Percentiles rank a stretch among this genome's conserved stretches.
phyloP scores from a whole-genome alignment of 2,329 filamentous ascomycete species.

The Pestalotiopsis fici region DNA sequence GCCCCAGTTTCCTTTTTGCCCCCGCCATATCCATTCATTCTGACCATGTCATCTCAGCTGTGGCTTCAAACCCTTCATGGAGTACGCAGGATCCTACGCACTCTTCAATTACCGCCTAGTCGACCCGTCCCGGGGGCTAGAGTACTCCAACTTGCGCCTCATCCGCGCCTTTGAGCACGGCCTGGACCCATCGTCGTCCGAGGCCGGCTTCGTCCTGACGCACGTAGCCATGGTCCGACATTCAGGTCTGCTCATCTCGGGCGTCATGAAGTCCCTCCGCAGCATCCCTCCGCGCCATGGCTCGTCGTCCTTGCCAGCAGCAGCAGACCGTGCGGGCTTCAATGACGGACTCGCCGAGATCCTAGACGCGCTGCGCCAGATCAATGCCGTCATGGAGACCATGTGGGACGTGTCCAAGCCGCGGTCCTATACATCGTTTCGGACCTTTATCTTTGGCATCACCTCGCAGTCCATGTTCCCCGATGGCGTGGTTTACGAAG shows the following conservation, averaged over 20 bases:
- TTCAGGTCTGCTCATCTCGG: constrained; percentile 75
- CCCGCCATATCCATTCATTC: no score
- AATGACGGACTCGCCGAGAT: constrained; percentile 66
- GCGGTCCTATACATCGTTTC: constrained; percentile 82
- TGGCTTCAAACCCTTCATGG: constrained; percentile 92
- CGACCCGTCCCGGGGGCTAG: constrained; percentile 56
- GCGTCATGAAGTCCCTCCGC: constrained; percentile 64
- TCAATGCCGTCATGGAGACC: constrained; percentile 79
- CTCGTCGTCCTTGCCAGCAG: not conserved
- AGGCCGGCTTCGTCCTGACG: constrained; percentile 94
- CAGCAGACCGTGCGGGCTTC: constrained; percentile 50
- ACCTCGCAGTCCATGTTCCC: constrained; percentile 94
- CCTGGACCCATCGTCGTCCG: constrained; percentile 81
- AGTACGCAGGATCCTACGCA: constrained; percentile 72
- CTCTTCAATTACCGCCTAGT: constrained; percentile 68
- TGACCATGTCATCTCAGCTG: constrained; percentile 32
- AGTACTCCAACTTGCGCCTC: constrained; percentile 73
- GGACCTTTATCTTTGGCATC: constrained; percentile 97
- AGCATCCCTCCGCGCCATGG: constrained; percentile 10
- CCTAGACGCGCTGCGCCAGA: constrained; percentile 64
- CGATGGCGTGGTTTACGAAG: constrained; percentile 86
- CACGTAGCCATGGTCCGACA: constrained; percentile 95
- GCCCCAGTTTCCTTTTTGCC: no score
- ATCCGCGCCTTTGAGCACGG: constrained; percentile 91
- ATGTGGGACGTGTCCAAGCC: constrained; percentile 94